Conservation (phyloP, 805 yeast species). For the Babjeviella inositovora region DNA sequence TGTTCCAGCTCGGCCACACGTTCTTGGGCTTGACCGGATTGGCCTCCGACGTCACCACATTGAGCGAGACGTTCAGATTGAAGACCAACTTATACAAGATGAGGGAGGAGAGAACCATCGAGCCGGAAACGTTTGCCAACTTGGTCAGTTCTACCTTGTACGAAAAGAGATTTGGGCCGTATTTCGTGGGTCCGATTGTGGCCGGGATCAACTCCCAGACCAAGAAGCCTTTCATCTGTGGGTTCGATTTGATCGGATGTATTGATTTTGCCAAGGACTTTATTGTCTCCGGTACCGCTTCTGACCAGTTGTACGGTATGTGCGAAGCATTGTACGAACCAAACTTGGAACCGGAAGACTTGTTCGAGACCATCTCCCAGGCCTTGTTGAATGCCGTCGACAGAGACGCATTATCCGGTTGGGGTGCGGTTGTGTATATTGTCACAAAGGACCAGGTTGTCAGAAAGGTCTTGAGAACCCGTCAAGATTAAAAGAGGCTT, state of each 20-base stretch:
- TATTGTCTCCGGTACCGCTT: constrained; percentile 89
- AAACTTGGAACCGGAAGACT: constrained; percentile 80
- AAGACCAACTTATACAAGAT: constrained; percentile 81
- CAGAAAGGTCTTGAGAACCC: constrained; percentile 76
- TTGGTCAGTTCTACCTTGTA: constrained; percentile 81
- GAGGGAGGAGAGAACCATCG: constrained; percentile 81
- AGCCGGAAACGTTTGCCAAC: constrained; percentile 88
- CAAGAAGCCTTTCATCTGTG: constrained; percentile 79
- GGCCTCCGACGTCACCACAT: constrained; percentile 85
- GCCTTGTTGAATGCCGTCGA: constrained; percentile 89
- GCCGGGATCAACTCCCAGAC: constrained; percentile 85
- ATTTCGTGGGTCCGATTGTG: constrained; percentile 91
- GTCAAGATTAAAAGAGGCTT: constrained; percentile 59
- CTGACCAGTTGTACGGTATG: constrained; percentile 97
- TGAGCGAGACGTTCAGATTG: constrained; percentile 65
- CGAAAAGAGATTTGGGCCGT: constrained; percentile 89
- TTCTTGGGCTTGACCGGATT: constrained; percentile 89
- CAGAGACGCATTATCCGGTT: constrained; percentile 94
- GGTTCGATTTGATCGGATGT: constrained; percentile 93
- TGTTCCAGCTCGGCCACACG: constrained; percentile 74
- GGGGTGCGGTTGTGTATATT: constrained; percentile 95
- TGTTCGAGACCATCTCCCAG: constrained; percentile 91
- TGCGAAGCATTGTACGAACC: constrained; percentile 96
- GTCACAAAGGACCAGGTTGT: constrained; percentile 85
- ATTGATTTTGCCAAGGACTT: constrained; percentile 91